phyloP scores from a whole-genome alignment of 2,329 filamentous ascomycete genomes.

The Exophiala mesophila region DNA sequence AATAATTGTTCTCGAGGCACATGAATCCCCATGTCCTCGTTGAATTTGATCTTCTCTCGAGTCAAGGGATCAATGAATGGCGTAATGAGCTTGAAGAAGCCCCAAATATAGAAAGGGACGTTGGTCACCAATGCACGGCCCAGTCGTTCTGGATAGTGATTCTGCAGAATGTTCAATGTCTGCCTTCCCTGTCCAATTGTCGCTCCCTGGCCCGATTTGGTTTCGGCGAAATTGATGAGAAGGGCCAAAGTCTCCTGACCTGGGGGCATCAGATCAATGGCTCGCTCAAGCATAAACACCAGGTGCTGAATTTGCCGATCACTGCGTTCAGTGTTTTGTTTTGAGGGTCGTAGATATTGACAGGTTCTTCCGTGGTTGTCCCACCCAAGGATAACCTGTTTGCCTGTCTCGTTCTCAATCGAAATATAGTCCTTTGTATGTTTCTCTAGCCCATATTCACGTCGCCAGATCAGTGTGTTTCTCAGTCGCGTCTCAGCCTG shows the following conservation, averaged over 20 bases:
- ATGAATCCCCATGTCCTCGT: conserved; percentile 79
- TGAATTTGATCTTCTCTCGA: conserved; percentile 93
- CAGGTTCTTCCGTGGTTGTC: conserved; percentile 83
- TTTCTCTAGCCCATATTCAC: conserved; percentile 78
- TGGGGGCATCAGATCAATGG: conserved; percentile 79
- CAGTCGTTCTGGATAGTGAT: conserved; percentile 89
- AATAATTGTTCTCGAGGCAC: conserved; percentile 79
- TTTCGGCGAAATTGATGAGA: conserved; percentile 85
- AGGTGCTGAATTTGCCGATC: conserved; percentile 88
- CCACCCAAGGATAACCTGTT: conserved; percentile 84
- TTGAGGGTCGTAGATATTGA: conserved; percentile 81
- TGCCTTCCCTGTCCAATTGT: conserved; percentile 71
- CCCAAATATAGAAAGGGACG: conserved; percentile 83
- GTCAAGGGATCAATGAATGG: conserved; percentile 96
- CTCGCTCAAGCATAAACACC: conserved; percentile 90
- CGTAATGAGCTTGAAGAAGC: conserved; percentile 93
- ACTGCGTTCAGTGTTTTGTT: conserved; percentile 85
- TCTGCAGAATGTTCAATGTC: conserved; percentile 86
- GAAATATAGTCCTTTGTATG: conserved; percentile 78
- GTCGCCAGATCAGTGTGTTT: conserved; percentile 77
- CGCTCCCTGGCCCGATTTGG: conserved; percentile 70
- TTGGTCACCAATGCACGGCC: conserved; percentile 87
- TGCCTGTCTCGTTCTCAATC: conserved; percentile 92
- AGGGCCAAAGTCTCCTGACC: conserved; percentile 82
- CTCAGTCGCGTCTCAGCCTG: conserved; percentile 75